Evolutionary conservation across 2,329 filamentous ascomycete species (phyloP), one percentile per base, ranked within the genome.

Genomic region (Pezicula rhizophila): DNA sequence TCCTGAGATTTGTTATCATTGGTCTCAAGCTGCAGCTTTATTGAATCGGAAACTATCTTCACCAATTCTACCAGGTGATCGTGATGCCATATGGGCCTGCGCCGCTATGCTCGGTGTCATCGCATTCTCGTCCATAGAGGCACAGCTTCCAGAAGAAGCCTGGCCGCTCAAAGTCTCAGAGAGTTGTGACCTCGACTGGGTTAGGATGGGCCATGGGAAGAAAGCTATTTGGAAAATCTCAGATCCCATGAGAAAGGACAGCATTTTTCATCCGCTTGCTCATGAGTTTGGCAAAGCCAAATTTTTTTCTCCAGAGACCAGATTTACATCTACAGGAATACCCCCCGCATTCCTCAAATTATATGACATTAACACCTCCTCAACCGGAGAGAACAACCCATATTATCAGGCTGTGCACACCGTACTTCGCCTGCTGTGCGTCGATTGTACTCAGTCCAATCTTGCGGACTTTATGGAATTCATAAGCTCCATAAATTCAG

Each of bases 181-280:
- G 0, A 51, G 66, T 1, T 57, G 64, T 1, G 77, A 82, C 52
- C 66, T 84, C 1, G 70, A 77, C 56, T 85, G 80, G 81, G 59
- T 84, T 2, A 74, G 68, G 44, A 71, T 84, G 60, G 72, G 69
- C 49, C 70, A 77, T 11, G 77, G 77, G 0, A 84, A 84, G 62
- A 71, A 68, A 46, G 68, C 70, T 4, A 66, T 84, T 1, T 81
- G 74, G 72, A 59, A 69, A 2, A 59, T 81, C 0, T 66, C 74
- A 1, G 67, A 82, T 44, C 75, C 78, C 0, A 50, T 68, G 4
- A 66, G 75, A 8, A 56, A 66, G 0, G 73, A 75, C 15, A 77
- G 75, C 46, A 52, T 75, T 2, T 80, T 80, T 55, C 54, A 66
- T 41, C 35, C 18, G 10, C 18, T 44, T 37, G 17, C 28, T 1